These are phyloP conservation scores for Gloeophyllum trabeum DNA, from an alignment of 768 basidiomycete species.

Conservation along the genomic window DNA sequence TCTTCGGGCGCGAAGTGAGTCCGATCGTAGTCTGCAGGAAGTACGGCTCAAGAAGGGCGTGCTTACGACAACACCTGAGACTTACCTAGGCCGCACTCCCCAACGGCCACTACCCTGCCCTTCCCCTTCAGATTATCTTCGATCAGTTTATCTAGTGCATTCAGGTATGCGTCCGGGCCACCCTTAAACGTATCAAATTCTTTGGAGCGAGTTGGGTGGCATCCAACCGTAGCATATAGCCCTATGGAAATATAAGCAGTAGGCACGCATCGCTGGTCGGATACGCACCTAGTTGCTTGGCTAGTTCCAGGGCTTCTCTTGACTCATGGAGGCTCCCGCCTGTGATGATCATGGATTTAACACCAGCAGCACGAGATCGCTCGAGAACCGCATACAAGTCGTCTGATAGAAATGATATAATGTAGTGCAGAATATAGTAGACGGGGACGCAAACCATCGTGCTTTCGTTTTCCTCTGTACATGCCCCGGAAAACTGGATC, in stretches of 20 bases:
- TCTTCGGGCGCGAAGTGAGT: slow-evolving; percentile 50
- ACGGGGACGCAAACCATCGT: slow-evolving; percentile 21
- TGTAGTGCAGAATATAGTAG: not conserved
- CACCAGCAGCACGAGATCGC: slow-evolving; percentile 46
- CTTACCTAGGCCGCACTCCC: slow-evolving; percentile 72
- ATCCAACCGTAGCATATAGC: slow-evolving; percentile 65
- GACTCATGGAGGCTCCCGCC: slow-evolving; percentile 64
- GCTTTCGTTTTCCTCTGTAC: slow-evolving; percentile 23
- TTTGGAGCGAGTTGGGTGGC: slow-evolving; percentile 65
- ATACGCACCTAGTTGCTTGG: slow-evolving; percentile 32
- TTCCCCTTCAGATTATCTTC: slow-evolving; percentile 32
- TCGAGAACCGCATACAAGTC: slow-evolving; percentile 50
- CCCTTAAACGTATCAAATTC: slow-evolving; percentile 51
- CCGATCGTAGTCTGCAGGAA: slow-evolving; percentile 59
- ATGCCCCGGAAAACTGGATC: slow-evolving; percentile 26
- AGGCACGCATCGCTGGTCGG: too few species aligned
- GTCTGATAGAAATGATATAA: slow-evolving; percentile 23
- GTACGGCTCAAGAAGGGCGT: not conserved
- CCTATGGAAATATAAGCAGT: slow-evolving; percentile 24
- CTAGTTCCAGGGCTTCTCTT: slow-evolving; percentile 44
- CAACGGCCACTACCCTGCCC: slow-evolving; percentile 59
- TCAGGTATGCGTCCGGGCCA: slow-evolving; percentile 52
- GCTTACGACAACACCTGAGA: not conserved
- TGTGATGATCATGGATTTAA: slow-evolving; percentile 66
- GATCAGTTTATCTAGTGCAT: slow-evolving; percentile 45